Conservation (phyloP, 2,329 filamentous ascomycete genomes). For the Diaporthe ilicicola region DNA sequence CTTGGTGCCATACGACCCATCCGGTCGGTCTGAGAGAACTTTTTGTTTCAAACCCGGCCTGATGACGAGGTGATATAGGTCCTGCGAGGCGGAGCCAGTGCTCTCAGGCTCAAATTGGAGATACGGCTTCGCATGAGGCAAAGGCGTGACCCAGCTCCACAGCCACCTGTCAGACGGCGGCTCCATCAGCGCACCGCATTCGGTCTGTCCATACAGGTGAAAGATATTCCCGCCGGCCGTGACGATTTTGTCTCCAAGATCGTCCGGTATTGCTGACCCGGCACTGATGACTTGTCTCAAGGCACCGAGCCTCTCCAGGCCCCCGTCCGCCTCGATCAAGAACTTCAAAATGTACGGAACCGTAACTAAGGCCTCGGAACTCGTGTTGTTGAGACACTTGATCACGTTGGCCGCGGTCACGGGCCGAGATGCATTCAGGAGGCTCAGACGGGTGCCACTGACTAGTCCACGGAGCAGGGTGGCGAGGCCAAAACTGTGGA, state of each 20-base stretch:
- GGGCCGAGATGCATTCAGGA: constrained; percentile 14
- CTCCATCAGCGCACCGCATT: constrained; percentile 22
- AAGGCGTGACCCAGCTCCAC: constrained; percentile 22
- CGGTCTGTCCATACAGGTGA: constrained; percentile 21
- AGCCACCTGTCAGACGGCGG: constrained; percentile 7
- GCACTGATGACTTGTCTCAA: constrained; percentile 23
- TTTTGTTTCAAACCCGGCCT: background rate
- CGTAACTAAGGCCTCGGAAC: constrained; percentile 8
- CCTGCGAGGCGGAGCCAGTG: background rate
- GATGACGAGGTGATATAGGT: constrained; percentile 14
- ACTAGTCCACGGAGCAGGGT: constrained; percentile 21
- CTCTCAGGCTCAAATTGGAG: constrained; percentile 10
- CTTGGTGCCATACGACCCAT: constrained; percentile 25
- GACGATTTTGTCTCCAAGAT: constrained; percentile 11
- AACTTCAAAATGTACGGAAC: constrained; percentile 24
- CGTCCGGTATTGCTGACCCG: constrained; percentile 17
- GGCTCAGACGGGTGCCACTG: constrained; percentile 12
- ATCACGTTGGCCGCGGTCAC: constrained; percentile 1
- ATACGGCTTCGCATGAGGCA: constrained; percentile 7
- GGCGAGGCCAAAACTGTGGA: constrained; percentile 23
- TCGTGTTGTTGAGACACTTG: background rate
- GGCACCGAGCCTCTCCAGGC: background rate
- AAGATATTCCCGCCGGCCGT: background rate
- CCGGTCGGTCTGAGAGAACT: constrained; percentile 8
- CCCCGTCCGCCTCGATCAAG: constrained; percentile 10